Base-by-base conservation (phyloP, 2,329 filamentous ascomycete genomes). In the Orbilia ellipsospora region DNA sequence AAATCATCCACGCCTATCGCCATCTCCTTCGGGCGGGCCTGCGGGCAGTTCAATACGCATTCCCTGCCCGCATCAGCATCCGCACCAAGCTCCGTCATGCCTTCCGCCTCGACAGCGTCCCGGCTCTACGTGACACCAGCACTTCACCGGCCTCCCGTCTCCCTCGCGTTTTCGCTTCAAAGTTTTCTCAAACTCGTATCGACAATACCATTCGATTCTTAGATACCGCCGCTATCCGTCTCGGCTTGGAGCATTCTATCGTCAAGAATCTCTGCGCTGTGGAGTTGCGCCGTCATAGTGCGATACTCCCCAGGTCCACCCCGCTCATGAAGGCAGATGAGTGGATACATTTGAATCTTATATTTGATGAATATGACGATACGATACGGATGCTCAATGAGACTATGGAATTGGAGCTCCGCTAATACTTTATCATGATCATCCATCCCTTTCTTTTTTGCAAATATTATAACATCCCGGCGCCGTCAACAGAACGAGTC, bases 131-230 rank as follows among this genome's bases (percentile, higher is more conserved):
- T 51, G 55, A 66, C 40, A 45, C 59, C 20, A 31, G 28, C 23
- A 56, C 28, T 16, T 66, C 70, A 15, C 70, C 70, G 8, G 63
- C 57, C 23, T 67, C 54, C 13, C 54, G 45, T 4, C 50, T 61
- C 8, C 23, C 63, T 42, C 28, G 23, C n/a, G 59, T 42, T 4
- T 74, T 74, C 50, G 63, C 70, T 2, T 55, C 52, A n/a, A 57
- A 31, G 1, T 87, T 86, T 78, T 84, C 91, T 63, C 74, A 82
- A 5, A 82, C 84, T 55, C 85, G 85, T 60, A 84, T 92, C 61
- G 83, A 86, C 77, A 88, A 89, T 74, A 95, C 92, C 0, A 80
- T 92, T 3, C 88, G 88, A 81, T 94, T 95, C 80, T 83, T 94
- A 0, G 83, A 88, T 36, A 87, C 88, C 48, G 92, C 92, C 2